A percentile compares a stretch with the other conserved stretches of the same genome.
Conservation (phyloP, 257 asterid genomes). For the Solanum chilense region DNA sequence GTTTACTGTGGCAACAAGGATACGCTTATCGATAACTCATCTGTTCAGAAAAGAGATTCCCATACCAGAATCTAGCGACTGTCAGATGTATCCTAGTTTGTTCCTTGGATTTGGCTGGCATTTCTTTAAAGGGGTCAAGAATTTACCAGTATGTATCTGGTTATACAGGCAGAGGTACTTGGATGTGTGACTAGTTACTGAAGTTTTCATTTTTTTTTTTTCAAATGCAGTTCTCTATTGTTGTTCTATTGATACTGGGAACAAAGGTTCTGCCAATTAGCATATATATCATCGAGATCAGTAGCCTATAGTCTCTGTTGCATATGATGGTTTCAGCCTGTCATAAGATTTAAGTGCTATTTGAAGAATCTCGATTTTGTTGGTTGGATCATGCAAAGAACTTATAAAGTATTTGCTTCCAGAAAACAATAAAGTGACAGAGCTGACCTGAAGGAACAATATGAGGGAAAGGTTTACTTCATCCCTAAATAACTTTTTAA, state of each 20-base stretch:
- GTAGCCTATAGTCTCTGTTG: not conserved
- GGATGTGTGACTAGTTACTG: not conserved
- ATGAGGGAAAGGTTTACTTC: not conserved
- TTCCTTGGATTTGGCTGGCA: not conserved
- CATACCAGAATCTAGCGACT: not conserved
- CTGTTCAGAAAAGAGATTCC: not conserved
- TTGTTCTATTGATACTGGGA: no score
- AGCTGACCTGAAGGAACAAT: not conserved
- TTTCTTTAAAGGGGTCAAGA: not conserved
- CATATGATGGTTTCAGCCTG: not conserved
- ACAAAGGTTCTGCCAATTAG: not conserved
- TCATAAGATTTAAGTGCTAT: no score
- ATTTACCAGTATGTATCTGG: not conserved
- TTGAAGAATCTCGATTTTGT: no score
- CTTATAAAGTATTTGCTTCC: no score
- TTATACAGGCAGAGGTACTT: not conserved
- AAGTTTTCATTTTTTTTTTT: not conserved
- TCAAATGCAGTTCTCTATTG: not conserved
- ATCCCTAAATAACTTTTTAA: not conserved
- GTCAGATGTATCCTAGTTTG: not conserved
- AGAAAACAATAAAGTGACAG: not conserved
- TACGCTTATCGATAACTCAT: not conserved
- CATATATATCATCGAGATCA: not conserved
- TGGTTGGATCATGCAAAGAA: no score
- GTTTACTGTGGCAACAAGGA: not conserved